Evolutionary conservation across 2,329 filamentous ascomycete species (phyloP).

Genomic region (Diplodia seriata): DNA sequence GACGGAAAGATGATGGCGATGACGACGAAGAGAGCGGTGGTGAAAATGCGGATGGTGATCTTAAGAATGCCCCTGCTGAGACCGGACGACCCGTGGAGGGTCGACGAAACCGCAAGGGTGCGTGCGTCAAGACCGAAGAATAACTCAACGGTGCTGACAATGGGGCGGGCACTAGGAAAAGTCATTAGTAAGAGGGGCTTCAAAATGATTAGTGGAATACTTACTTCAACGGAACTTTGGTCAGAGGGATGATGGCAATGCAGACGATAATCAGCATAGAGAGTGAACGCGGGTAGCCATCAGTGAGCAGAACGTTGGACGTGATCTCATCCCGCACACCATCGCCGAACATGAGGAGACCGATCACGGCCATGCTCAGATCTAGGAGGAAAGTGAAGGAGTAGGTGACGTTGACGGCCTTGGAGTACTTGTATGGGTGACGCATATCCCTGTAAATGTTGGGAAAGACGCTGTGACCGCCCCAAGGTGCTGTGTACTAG

Average conservation of each 20-base stretch:
- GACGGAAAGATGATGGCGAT: conserved; percentile 77
- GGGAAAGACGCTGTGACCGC: conserved; percentile 78
- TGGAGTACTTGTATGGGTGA: conserved; percentile 80
- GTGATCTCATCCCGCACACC: conserved; percentile 88
- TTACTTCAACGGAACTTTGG: conserved; percentile 78
- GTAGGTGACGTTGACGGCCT: conserved; percentile 80
- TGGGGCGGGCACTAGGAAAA: conserved; percentile 74
- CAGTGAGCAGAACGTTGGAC: conserved; percentile 79
- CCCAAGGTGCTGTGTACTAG: conserved; percentile 63
- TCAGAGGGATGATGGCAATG: conserved; percentile 90
- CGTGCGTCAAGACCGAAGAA: conserved; percentile 73
- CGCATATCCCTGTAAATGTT: conserved; percentile 82
- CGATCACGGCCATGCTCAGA: conserved; percentile 78
- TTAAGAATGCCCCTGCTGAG: conserved; percentile 66
- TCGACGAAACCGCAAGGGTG: conserved; percentile 57
- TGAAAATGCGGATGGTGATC: conserved; percentile 67
- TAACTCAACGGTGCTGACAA: conserved; percentile 84
- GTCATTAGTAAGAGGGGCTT: not conserved
- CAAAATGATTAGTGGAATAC: not conserved
- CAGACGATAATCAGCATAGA: conserved; percentile 84
- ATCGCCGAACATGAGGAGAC: conserved; percentile 94
- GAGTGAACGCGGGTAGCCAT: conserved; percentile 74
- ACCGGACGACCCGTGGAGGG: conserved; percentile 61
- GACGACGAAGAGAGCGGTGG: conserved; percentile 73
- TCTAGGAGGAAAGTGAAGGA: conserved; percentile 86